Percentiles rank a stretch among this genome's conserved stretches.
Conservation (phyloP, 768 basidiomycete genomes). For the Xanthoconium stramineum region DNA sequence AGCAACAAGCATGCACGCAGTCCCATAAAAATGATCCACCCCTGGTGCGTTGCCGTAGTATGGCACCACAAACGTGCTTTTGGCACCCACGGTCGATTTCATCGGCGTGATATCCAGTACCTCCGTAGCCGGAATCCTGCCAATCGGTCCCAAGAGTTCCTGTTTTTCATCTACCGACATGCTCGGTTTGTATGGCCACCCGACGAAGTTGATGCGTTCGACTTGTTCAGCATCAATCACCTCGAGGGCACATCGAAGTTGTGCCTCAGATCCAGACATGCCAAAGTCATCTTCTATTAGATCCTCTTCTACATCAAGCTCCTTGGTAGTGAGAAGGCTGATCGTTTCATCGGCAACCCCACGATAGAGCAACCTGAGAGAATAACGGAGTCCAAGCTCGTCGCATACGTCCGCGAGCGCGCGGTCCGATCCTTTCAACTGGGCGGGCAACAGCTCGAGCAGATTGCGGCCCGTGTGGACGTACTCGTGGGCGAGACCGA, state of each 20-base stretch:
- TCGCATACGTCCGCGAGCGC: slow-evolving; percentile 6
- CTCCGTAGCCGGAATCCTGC: slow-evolving; percentile 1
- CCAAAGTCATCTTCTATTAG: too few relatives aligned
- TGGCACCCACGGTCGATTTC: slow-evolving; percentile 2
- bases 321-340: too few relatives aligned
- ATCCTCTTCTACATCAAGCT: not conserved
- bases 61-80: not conserved
- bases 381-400: slow-evolving; percentile 3
- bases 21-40: slow-evolving; percentile 9
- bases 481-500: slow-evolving; percentile 16
- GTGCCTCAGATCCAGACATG: not conserved
- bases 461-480: not conserved
- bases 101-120: slow-evolving; percentile 11
- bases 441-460: not conserved
- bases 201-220: slow-evolving; percentile 2
- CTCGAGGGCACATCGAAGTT: not conserved
- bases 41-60: slow-evolving; percentile 2
- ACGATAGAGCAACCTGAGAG: slow-evolving; percentile 3
- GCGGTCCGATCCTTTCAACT: slow-evolving; percentile 14
- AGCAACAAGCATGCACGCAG: slow-evolving; percentile 13
- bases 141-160: not conserved
- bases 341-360: too few relatives aligned
- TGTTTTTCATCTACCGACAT: not conserved
- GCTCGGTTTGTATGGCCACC: not conserved
- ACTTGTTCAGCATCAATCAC: slow-evolving; percentile 1